Evolutionary conservation across 345 rosid species (phyloP).

Genomic region (Reutealis trisperma): DNA sequence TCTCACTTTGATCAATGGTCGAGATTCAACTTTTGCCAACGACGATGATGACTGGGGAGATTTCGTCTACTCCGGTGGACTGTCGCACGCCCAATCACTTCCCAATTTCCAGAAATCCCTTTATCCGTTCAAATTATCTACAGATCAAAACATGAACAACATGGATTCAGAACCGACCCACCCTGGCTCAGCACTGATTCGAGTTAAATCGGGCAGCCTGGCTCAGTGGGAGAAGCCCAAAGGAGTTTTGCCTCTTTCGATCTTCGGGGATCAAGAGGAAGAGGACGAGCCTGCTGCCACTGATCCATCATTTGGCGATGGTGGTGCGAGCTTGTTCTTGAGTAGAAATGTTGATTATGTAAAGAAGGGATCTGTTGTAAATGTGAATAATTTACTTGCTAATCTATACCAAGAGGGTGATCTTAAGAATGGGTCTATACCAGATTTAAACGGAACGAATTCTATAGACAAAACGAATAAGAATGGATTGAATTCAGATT

Average conservation of each 20-base stretch:
- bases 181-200: conserved; percentile 37
- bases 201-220: conserved; percentile 30
- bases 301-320: conserved; percentile 29
- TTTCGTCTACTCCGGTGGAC: conserved; percentile 44
- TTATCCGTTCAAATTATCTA: conserved; percentile 16
- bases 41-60: conserved; percentile 86
- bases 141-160: conserved; percentile 17
- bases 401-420: conserved; percentile 43
- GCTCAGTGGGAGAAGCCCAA: conserved; percentile 43
- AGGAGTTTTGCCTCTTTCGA: conserved; percentile 83
- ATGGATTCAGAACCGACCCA: conserved; percentile 11
- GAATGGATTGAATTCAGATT: background rate
- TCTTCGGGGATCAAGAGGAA: conserved; percentile 64
- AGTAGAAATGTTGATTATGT: conserved; percentile 29
- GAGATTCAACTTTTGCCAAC: conserved; percentile 26
- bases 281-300: conserved; percentile 37
- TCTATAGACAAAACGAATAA: conserved; percentile 2
- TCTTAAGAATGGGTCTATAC: conserved; percentile 17
- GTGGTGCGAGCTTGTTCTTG: conserved; percentile 28
- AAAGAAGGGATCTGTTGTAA: conserved; percentile 24
- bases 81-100: conserved; percentile 29
- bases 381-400: conserved; percentile 43
- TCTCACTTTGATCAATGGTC: conserved; percentile 33
- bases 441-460: conserved; percentile 17
- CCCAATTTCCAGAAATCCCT: conserved; percentile 15